phyloP scores from a whole-genome alignment of 164 flowering plant species.

The Nymphaea thermarum region DNA sequence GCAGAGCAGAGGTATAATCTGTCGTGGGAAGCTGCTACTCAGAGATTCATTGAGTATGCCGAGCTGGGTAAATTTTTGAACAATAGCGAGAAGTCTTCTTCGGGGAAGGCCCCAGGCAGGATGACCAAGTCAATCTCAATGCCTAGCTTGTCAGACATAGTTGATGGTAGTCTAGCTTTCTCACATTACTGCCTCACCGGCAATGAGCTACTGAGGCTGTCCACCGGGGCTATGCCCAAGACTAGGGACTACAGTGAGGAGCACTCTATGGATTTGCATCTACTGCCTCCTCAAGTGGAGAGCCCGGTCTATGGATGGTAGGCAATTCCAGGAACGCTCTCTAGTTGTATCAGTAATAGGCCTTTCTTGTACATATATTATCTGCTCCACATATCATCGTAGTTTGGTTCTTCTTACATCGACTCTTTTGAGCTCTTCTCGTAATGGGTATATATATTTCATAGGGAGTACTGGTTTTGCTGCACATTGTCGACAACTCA shows the following conservation, averaged over 20 bases:
- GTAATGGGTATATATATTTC: too few species aligned
- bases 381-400: too few species aligned
- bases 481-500: too few species aligned
- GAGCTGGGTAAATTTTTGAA: constrained; percentile 58
- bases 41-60: constrained; percentile 79
- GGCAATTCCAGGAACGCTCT: background rate
- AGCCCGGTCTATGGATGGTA: constrained; percentile 92
- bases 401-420: too few species aligned
- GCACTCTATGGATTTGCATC: constrained; percentile 72
- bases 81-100: constrained; percentile 6
- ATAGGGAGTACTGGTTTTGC: too few species aligned
- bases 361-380: too few species aligned
- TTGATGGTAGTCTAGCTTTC: constrained; percentile 87
- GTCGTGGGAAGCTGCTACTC: constrained; percentile 99
- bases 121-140: constrained; percentile 37
- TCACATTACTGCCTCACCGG: constrained; percentile 85
- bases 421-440: too few species aligned
- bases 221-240: constrained; percentile 84
- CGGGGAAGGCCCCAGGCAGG: background rate
- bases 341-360: too few species aligned
- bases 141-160: constrained; percentile 55
- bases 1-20: constrained; percentile 70
- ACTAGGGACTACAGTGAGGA: constrained; percentile 69
- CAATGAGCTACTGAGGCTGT: constrained; percentile 63
- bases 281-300: constrained; percentile 82